These are phyloP conservation scores for Cystobasidiaceae sp. DNA, from an alignment of 1,284 basidiomycete genomes.

Conservation along the genomic window DNA sequence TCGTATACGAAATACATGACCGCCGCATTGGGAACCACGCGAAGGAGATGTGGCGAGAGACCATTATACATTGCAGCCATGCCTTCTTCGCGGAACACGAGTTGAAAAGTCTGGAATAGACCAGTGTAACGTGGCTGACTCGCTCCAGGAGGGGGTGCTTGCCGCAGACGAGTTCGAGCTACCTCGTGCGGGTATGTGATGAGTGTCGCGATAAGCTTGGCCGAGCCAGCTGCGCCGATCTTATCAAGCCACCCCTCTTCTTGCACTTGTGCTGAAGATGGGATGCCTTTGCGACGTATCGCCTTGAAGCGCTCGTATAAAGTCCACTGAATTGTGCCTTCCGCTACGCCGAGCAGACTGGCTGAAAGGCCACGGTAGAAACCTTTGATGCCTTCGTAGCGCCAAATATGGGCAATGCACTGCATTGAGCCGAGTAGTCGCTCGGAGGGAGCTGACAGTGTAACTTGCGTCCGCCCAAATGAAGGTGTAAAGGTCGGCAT, in stretches of 20 bases:
- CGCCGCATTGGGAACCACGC: constrained; percentile 93
- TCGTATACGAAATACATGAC: constrained; percentile 76
- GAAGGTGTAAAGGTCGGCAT: constrained; percentile 25
- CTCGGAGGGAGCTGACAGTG: constrained; percentile 37
- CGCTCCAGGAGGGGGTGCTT: constrained; percentile 57
- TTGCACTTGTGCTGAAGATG: background rate
- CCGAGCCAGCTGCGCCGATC: constrained; percentile 79
- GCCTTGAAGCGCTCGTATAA: constrained; percentile 65
- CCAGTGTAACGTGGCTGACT: constrained; percentile 67
- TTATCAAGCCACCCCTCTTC: constrained; percentile 60
- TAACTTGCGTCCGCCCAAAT: constrained; percentile 31
- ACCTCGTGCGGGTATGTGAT: constrained; percentile 98
- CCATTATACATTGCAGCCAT: constrained; percentile 81
- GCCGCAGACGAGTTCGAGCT: constrained; percentile 82
- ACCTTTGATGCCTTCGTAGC: constrained; percentile 75
- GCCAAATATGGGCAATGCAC: constrained; percentile 67
- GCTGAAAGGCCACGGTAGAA: constrained; percentile 95
- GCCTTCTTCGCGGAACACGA: constrained; percentile 88
- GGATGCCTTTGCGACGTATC: constrained; percentile 29
- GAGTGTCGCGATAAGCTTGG: constrained; percentile 86
- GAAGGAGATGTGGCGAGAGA: constrained; percentile 87
- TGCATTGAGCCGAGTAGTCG: constrained; percentile 55
- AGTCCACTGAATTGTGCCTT: constrained; percentile 97
- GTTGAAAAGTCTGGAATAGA: constrained; percentile 73
- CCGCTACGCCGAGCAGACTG: constrained; percentile 90